Base-by-base conservation (phyloP, 768 basidiomycete genomes). In the Inosperma sp. region DNA sequence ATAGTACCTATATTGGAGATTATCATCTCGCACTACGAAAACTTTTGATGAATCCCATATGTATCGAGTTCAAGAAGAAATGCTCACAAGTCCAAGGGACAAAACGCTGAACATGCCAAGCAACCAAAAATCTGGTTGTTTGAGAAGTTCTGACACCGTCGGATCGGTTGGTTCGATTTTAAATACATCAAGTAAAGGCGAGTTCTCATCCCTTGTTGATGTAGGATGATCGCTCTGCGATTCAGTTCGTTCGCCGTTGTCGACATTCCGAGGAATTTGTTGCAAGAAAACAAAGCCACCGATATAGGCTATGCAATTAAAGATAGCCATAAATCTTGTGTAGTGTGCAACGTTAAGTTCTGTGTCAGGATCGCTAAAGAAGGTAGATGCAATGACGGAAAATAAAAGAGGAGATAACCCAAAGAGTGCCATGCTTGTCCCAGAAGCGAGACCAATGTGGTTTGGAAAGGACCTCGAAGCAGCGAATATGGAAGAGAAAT, bases 1-100 rank as follows among this genome's bases (percentile, higher is more conserved):
- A 91, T 85, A 1, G 84, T 81, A 30, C 87, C 88, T 40, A 92
- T 82, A 59, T 89, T 92, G 16, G 87, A 84, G 16, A 91, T 82
- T 17, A 92, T 74, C 87, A 88, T 90, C 64, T 90, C 88, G 39
- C 77, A 79, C 85, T 88, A 48, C 5, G 51, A 4, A 29, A 3
- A 25, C 48, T 49, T 34, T 37, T 19, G 36, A 31, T 49, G 21
- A 19, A 26, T 30, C 25, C 19, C n/a, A 29, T 3, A 27, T 22
- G n/a, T n/a, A n/a, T n/a, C n/a, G 3, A 49, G 21, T 30, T 29
- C 16, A 29, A 29, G 29, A 5, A 4, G 21, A 55, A 31, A 44
- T 7, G 76, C 86, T 68, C 59, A 89, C 88, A 16, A 82, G 75
- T 21, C 88, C 88, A n/a, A 86, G 70, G n/a, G 75, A 68, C 19